Conservation (phyloP, 1,284 basidiomycete genomes). For the Microbotryum scabiosae region DNA sequence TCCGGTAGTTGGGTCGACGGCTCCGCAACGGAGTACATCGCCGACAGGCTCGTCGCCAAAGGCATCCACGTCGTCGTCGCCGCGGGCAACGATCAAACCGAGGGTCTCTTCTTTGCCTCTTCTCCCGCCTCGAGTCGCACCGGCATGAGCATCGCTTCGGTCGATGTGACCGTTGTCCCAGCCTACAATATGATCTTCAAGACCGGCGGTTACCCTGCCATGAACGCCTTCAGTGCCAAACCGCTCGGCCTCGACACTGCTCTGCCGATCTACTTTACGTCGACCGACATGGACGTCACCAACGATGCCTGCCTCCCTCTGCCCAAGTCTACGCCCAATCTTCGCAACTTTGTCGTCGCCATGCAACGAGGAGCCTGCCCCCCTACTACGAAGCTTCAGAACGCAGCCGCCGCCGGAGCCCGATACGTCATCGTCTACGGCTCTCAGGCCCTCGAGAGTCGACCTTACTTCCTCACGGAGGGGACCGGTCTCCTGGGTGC, state of each 20-base stretch:
- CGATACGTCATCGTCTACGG: neutral
- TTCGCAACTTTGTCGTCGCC: constrained; percentile 47
- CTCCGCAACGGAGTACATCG: neutral
- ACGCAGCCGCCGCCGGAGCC: constrained; percentile 15
- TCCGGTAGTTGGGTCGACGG: neutral
- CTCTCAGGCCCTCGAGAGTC: no score
- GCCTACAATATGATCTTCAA: constrained; percentile 32
- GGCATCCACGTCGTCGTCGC: neutral
- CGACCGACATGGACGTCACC: constrained; percentile 37
- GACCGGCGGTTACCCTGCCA: constrained; percentile 33
- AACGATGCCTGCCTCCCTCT: constrained; percentile 53
- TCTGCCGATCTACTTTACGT: constrained; percentile 35
- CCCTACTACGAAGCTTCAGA: constrained; percentile 18
- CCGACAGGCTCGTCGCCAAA: neutral
- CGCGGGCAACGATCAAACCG: constrained; percentile 6
- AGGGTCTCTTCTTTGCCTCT: constrained; percentile 12
- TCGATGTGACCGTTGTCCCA: constrained; percentile 7
- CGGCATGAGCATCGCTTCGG: constrained; percentile 9
- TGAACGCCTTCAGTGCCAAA: constrained; percentile 28
- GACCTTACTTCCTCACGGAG: no score
- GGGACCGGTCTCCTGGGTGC: no score
- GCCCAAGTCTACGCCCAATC: constrained; percentile 49
- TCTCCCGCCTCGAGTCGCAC: neutral
- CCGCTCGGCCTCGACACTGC: constrained; percentile 29
- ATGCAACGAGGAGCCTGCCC: constrained; percentile 48